These are phyloP conservation scores for Phytopythium oedochilum DNA, from an alignment of 352 stramenopile species.

Conservation along the genomic window DNA sequence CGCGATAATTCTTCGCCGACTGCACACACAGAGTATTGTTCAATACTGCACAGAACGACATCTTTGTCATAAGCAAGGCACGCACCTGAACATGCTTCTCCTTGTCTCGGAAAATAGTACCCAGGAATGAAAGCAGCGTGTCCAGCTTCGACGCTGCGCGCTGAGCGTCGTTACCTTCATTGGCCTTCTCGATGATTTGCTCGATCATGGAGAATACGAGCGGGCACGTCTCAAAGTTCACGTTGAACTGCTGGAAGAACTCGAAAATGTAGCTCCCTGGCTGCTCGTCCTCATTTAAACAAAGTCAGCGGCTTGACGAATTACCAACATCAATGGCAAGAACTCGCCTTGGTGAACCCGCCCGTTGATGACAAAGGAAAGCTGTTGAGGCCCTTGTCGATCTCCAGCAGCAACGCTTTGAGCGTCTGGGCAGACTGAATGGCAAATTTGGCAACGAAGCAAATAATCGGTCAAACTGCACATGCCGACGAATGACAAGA, in stretches of 20 bases:
- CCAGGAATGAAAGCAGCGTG: slow-evolving; percentile 75
- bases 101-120: slow-evolving; percentile 83
- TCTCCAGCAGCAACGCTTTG: slow-evolving; percentile 79
- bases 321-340: neutral
- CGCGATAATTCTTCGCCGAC: slow-evolving; percentile 74
- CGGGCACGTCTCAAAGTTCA: slow-evolving; percentile 85
- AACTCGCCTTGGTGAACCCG: slow-evolving; percentile 78
- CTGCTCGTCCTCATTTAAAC: slow-evolving; percentile 14
- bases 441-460: neutral
- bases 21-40: slow-evolving; percentile 11
- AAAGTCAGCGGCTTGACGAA: slow-evolving; percentile 3
- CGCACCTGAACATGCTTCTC: slow-evolving; percentile 65
- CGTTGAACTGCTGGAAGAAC: slow-evolving; percentile 89
- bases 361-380: slow-evolving; percentile 70
- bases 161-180: slow-evolving; percentile 61
- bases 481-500: neutral
- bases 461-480: neutral
- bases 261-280: slow-evolving; percentile 88
- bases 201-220: slow-evolving; percentile 87
- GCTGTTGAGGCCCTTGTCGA: slow-evolving; percentile 74
- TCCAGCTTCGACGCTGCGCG: slow-evolving; percentile 74
- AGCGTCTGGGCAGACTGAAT: slow-evolving; percentile 71
- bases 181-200: slow-evolving; percentile 83
- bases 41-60: neutral
- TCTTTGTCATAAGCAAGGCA: neutral